These are phyloP conservation scores for Corymbia maculata DNA, from an alignment of 345 rosid species.

Conservation along the genomic window DNA sequence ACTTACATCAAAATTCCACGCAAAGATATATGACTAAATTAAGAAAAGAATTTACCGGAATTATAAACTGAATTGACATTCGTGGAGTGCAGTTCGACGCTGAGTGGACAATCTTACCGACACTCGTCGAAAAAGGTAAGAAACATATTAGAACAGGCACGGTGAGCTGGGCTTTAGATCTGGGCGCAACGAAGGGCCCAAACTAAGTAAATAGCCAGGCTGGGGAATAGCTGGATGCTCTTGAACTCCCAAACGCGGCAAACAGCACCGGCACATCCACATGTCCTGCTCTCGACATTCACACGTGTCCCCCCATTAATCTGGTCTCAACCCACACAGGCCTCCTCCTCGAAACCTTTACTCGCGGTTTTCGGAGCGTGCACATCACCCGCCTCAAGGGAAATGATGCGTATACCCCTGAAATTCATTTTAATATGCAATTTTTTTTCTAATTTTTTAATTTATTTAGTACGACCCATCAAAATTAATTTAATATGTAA, in stretches of 20 bases:
- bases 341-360: background rate
- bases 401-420: no score
- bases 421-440: no score
- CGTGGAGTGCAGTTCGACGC: no score
- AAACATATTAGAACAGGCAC: background rate
- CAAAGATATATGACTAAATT: no score
- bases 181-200: background rate
- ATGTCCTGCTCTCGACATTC: background rate
- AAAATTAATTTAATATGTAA: no score
- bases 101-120: background rate
- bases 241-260: background rate
- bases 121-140: accelerated
- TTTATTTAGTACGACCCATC: no score
- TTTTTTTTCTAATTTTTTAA: accelerated
- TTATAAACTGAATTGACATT: no score
- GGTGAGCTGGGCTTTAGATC: background rate
- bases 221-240: background rate
- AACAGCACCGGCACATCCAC: background rate
- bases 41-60: no score
- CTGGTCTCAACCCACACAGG: background rate
- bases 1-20: no score
- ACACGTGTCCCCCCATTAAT: background rate
- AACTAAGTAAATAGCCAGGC: background rate
- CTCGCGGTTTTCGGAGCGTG: background rate
- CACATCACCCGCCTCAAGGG: background rate